Conservation (phyloP, 371 early-diverging fungal genomes). For the Syncephalastrum racemosum region DNA sequence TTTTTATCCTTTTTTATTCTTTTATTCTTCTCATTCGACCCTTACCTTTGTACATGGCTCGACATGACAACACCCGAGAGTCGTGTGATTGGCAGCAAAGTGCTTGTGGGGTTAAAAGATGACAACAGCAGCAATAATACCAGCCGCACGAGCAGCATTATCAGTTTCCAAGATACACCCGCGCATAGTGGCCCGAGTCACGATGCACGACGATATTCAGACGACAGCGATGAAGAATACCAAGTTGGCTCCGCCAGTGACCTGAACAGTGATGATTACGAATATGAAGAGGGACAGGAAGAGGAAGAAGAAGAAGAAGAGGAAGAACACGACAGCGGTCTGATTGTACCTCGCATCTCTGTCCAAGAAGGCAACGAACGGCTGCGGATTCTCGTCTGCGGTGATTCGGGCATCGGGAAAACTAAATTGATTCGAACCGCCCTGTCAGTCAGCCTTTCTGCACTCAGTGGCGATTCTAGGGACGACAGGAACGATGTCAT, state of each 20-base stretch:
- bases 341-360: background rate
- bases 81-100: slow-evolving; percentile 10
- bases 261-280: too few species aligned
- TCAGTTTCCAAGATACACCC: too few species aligned
- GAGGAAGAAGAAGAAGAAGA: background rate
- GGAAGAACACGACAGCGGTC: background rate
- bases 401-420: slow-evolving; percentile 50
- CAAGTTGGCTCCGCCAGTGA: too few species aligned
- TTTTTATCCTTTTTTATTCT: slow-evolving; percentile 7
- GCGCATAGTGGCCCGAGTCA: too few species aligned
- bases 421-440: background rate
- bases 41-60: background rate
- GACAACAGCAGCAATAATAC: background rate
- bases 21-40: background rate
- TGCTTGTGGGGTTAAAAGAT: slow-evolving; percentile 1
- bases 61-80: slow-evolving; percentile 1
- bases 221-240: too few species aligned
- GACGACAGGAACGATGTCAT: slow-evolving; percentile 9
- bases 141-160: slow-evolving; percentile 2
- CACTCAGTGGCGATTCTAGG: slow-evolving; percentile 4
- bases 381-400: slow-evolving; percentile 54
- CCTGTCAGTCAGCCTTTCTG: slow-evolving; percentile 1
- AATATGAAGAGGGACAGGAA: too few species aligned
- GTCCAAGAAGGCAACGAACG: slow-evolving; percentile 27
- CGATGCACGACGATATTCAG: too few species aligned